A percentile compares a stretch with the other conserved stretches of the same genome.
phyloP scores from a whole-genome alignment of 2,329 filamentous ascomycete genomes.

The Fusarium nanum region DNA sequence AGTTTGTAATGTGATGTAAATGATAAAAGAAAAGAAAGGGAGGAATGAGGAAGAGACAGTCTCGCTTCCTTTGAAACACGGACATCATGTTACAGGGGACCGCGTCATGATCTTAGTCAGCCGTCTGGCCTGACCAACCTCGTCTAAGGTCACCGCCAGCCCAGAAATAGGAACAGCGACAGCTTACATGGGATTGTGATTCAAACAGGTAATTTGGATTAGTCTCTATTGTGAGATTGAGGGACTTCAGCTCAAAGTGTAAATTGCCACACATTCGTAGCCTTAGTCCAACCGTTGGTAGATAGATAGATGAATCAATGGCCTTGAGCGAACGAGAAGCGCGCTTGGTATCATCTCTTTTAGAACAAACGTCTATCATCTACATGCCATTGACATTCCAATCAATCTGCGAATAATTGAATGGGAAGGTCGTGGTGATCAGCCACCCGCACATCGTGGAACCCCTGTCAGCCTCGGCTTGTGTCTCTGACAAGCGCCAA shows the following conservation, averaged over 20 bases:
- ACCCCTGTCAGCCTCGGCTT: not conserved
- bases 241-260: no score
- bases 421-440: not conserved
- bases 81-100: slow-evolving; percentile 27
- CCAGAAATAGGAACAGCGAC: not conserved
- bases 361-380: not conserved
- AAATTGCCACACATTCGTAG: no score
- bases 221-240: no score
- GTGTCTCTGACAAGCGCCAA: not conserved
- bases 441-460: not conserved
- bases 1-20: not conserved
- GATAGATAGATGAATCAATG: no score
- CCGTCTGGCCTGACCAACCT: slow-evolving; percentile 1
- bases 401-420: not conserved
- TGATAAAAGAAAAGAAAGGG: not conserved
- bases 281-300: no score
- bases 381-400: not conserved
- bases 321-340: no score
- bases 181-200: not conserved
- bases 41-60: slow-evolving; percentile 3
- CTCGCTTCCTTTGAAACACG: slow-evolving; percentile 20
- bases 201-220: not conserved
- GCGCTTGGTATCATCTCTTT: not conserved
- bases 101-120: slow-evolving; percentile 41
- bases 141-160: not conserved